phyloP scores from a whole-genome alignment of 306 rosid species.

The Quercus berberidifolia region DNA sequence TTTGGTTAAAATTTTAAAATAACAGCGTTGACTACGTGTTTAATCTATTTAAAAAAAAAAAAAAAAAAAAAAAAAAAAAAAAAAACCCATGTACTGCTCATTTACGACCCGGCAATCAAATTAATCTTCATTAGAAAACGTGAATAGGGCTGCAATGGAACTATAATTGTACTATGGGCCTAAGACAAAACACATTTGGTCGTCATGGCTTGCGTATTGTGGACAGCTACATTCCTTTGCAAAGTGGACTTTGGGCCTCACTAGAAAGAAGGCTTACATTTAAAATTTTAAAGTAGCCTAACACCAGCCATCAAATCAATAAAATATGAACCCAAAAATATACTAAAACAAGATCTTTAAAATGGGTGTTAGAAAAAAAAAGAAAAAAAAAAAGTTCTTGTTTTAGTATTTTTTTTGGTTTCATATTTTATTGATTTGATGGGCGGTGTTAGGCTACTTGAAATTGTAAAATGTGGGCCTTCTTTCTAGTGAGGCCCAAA shows the following conservation, averaged over 20 bases:
- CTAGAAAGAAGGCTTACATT: neutral
- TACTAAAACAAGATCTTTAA: too few relatives aligned
- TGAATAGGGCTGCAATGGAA: neutral
- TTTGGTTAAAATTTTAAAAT: too few relatives aligned
- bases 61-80: too few relatives aligned
- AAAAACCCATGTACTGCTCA: neutral
- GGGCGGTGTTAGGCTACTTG: too few relatives aligned
- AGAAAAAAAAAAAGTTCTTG: too few relatives aligned
- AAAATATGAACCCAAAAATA: too few relatives aligned
- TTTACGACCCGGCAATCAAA: neutral
- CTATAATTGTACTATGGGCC: neutral
- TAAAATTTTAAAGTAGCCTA: neutral
- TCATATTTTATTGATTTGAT: too few relatives aligned
- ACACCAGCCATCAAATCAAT: too few relatives aligned
- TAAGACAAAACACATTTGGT: neutral
- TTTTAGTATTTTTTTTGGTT: too few relatives aligned
- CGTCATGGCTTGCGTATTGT: neutral
- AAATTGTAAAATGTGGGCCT: neutral
- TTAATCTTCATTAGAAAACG: neutral
- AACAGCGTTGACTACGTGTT: too few relatives aligned
- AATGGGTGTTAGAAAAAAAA: too few relatives aligned
- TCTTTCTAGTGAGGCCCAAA: neutral
- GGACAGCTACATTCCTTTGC: neutral
- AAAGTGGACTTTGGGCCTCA: neutral
- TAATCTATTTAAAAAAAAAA: too few relatives aligned